Conservation (phyloP, 2,329 filamentous ascomycete species). For the Neonectria hederae region DNA sequence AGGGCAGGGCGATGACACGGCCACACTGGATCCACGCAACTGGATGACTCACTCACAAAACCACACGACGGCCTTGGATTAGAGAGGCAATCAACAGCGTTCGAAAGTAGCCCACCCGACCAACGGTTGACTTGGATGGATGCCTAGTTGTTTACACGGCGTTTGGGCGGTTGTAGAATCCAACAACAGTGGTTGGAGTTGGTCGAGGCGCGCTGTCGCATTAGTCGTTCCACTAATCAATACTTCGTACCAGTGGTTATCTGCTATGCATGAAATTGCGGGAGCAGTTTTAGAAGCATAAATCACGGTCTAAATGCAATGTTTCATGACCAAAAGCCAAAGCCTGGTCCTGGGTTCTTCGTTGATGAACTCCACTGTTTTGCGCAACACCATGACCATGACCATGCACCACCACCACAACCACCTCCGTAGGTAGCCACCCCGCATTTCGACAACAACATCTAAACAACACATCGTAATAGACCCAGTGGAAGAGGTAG, state of each 20-base stretch:
- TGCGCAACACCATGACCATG: neutral
- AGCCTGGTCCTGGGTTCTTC: neutral
- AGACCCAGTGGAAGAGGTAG: neutral
- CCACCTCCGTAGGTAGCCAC: neutral
- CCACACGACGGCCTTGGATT: neutral
- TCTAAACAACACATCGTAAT: neutral
- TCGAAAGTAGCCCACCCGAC: neutral
- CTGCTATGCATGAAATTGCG: neutral
- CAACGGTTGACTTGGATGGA: neutral
- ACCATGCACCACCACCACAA: neutral
- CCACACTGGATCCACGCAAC: neutral
- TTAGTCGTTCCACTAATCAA: neutral
- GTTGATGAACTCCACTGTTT: neutral
- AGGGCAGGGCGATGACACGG: constrained; percentile 15
- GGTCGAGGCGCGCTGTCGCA: neutral
- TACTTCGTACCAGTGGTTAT: too few species aligned
- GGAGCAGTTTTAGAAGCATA: neutral
- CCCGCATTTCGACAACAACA: neutral
- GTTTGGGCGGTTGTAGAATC: neutral
- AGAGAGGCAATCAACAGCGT: neutral
- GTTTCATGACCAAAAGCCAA: neutral
- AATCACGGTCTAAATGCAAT: neutral
- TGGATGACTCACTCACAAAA: constrained; percentile 14
- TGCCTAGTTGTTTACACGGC: constrained; percentile 17
- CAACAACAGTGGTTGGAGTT: neutral